These are phyloP conservation scores for Urostyla sp. DNA, from an alignment of 73 alveolate species.

Conservation along the genomic window DNA sequence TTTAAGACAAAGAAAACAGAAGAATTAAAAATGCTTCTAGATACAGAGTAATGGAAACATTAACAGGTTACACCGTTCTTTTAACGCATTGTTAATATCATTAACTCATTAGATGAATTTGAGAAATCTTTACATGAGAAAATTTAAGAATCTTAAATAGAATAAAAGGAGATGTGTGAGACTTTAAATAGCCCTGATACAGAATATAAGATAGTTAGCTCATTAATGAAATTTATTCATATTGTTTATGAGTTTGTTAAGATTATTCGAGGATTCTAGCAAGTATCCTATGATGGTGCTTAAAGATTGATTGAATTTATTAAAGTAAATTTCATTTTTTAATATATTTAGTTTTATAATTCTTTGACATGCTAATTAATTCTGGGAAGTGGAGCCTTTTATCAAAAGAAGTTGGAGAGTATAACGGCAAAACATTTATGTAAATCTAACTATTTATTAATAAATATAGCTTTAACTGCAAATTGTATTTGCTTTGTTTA, in stretches of 20 bases:
- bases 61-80: conserved; percentile 46
- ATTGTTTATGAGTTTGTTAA: conserved; percentile 51
- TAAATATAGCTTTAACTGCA: conserved; percentile 31
- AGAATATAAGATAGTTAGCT: conserved; percentile 36
- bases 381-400: conserved; percentile 55
- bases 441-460: neutral
- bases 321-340: neutral
- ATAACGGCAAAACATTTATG: conserved; percentile 63
- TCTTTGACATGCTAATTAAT: conserved; percentile 34
- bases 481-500: conserved; percentile 35
- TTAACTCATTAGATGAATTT: conserved; percentile 21
- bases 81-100: conserved; percentile 40
- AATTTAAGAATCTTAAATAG: neutral
- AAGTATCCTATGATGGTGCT: conserved; percentile 20
- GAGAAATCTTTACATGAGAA: conserved; percentile 5
- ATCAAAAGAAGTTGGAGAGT: conserved; percentile 40
- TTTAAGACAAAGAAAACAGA: conserved; percentile 50
- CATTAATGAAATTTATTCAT: conserved; percentile 42
- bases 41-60: conserved; percentile 49
- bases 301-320: conserved; percentile 27
- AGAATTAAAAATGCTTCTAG: conserved; percentile 50
- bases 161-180: neutral
- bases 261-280: conserved; percentile 36
- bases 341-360: conserved; percentile 5
- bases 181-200: neutral